These are phyloP conservation scores for Paspalum notatum DNA, from an alignment of 176 grass and related monocot genomes.

Conservation along the genomic window DNA sequence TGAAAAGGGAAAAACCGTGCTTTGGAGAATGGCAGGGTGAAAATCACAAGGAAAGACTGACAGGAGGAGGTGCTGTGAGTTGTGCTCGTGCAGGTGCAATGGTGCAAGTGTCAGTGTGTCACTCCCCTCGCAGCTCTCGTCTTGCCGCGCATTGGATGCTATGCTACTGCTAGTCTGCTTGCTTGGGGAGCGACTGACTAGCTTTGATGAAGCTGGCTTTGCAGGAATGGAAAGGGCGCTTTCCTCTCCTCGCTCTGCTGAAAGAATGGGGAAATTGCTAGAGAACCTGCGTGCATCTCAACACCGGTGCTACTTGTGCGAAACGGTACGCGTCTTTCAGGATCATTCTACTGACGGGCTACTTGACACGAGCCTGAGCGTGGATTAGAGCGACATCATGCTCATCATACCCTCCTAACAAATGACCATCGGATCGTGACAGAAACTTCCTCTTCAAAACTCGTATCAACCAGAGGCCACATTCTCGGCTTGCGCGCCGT, in stretches of 20 bases:
- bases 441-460: background rate
- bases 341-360: no score
- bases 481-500: no score
- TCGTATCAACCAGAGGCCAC: background rate
- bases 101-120: background rate
- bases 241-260: background rate
- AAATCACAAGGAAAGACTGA: constrained; percentile 32
- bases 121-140: background rate
- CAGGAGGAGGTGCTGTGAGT: background rate
- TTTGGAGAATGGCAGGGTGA: background rate
- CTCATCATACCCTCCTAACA: background rate
- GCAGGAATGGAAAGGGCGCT: background rate
- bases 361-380: no score
- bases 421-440: background rate
- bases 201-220: background rate
- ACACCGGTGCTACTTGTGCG: no score
- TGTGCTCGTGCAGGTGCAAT: background rate
- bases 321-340: no score
- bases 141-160: constrained; percentile 40
- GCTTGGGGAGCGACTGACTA: background rate
- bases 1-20: background rate
- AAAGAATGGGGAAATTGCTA: background rate
- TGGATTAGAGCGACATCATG: no score
- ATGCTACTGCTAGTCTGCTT: no score
- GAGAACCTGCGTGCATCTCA: background rate